Base-by-base conservation (phyloP, 306 rosid species). In the Clitoria ternatea region DNA sequence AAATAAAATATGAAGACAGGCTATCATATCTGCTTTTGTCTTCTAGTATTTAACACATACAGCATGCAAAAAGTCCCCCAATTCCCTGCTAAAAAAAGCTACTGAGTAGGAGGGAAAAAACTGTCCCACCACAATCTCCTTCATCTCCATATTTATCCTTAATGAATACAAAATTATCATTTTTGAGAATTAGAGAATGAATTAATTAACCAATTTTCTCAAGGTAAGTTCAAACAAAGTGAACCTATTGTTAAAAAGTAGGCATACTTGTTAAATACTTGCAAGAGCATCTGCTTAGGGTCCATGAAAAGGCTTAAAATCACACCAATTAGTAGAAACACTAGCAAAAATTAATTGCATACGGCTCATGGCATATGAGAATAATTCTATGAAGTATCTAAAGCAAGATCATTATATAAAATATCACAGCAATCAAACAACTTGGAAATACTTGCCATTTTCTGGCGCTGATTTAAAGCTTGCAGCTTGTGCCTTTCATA, bases 401-500 rank as follows among this genome's bases (percentile, higher is more conserved):
- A 67, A 73, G 54, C 59, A 62, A 69, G 30, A 67, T 14, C 17
- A 64, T 36, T 45, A 62, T 62, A 63, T 70, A 47, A 62, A 72
- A 60, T 39, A 60, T 32, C 50, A 55, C 43, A 60, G 22, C 52
- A 33, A 75, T 65, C 23, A 13, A 50, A 66, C 49, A 72, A 59
- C 39, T 36, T 56, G 5, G 47, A 79, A 71, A 76, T 60, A 69
- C 86, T 80, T 69, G 92, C 99, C 97, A 95, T 73, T 88, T 91
- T 95, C 85, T 95, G 99, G 73, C 97, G 96, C 77, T 91, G 99
- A 81, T 95, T 95, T 78, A 95, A 83, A 61, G 99, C 92, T 81
- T 95, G 99, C 77, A 95, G 93, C 80, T 95, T 95, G 81, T 91
- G 97, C 83, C 97, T 87, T 89, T 95, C 99, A 82, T 91, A 91